phyloP scores from a whole-genome alignment of 208 protist species.

The Naegleria lovaniensis region DNA sequence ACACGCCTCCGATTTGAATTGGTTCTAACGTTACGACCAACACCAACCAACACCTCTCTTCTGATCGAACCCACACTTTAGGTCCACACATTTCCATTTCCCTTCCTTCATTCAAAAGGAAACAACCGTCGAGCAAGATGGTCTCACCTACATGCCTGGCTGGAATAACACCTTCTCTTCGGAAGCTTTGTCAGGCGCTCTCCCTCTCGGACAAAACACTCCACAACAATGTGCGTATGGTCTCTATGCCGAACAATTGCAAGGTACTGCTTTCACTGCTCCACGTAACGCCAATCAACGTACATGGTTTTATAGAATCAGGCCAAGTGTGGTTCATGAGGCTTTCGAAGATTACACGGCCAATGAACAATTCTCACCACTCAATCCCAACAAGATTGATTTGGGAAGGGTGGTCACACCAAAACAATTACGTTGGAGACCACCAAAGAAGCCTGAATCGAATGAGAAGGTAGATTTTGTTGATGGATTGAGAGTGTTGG shows the following conservation, averaged over 20 bases:
- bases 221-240: constrained; percentile 67
- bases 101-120: neutral
- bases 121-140: neutral
- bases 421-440: constrained; percentile 63
- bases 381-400: constrained; percentile 6
- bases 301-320: constrained; percentile 72
- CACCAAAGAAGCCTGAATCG: constrained; percentile 29
- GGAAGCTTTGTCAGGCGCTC: constrained; percentile 51
- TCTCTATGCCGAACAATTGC: constrained; percentile 78
- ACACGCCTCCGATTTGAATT: too few relatives aligned
- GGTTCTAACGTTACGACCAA: too few relatives aligned
- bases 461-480: constrained; percentile 49
- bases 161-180: constrained; percentile 53
- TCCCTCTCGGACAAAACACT: constrained; percentile 61
- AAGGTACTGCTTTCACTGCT: constrained; percentile 72
- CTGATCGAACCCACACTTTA: too few relatives aligned
- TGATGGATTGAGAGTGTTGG: constrained; percentile 36
- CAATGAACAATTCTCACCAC: neutral
- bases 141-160: constrained; percentile 52
- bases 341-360: neutral
- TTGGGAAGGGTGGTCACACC: constrained; percentile 33
- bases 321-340: constrained; percentile 56
- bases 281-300: constrained; percentile 54
- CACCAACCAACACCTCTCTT: too few relatives aligned
- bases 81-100: neutral